These are phyloP conservation scores for Chlamydomonas sp. DNA, from an alignment of 139 green algal genomes.

Conservation along the genomic window DNA sequence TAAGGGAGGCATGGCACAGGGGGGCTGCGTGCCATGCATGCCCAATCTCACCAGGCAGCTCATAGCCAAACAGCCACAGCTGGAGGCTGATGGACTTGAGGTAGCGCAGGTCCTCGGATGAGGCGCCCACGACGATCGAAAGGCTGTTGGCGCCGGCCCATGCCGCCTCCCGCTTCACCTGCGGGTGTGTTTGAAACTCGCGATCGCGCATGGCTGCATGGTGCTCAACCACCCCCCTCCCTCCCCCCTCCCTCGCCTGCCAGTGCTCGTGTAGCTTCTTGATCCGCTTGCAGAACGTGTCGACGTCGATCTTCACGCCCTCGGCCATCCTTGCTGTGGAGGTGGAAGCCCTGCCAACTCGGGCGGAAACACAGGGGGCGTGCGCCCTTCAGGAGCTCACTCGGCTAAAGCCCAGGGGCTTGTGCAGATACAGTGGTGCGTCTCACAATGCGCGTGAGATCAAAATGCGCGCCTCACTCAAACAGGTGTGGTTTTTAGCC, in stretches of 20 bases:
- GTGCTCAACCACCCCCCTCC: too few relatives aligned
- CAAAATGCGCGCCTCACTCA: too few relatives aligned
- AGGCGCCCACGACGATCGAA: slow-evolving; percentile 35
- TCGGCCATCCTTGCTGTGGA: slow-evolving; percentile 22
- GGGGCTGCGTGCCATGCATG: neutral
- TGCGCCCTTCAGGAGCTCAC: too few relatives aligned
- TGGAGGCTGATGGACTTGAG: slow-evolving; percentile 84
- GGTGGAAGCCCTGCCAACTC: too few relatives aligned
- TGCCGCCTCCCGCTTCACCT: slow-evolving; percentile 27
- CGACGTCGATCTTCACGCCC: slow-evolving; percentile 25
- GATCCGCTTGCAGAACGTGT: slow-evolving; percentile 20
- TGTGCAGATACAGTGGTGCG: too few relatives aligned
- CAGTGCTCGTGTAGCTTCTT: slow-evolving; percentile 34
- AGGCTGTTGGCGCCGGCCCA: slow-evolving; percentile 32
- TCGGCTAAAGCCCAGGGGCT: too few relatives aligned
- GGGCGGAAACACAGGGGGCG: too few relatives aligned
- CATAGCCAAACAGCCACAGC: slow-evolving; percentile 91
- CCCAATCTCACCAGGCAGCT: slow-evolving; percentile 65
- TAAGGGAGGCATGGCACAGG: slow-evolving; percentile 2
- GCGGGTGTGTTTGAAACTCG: too few relatives aligned
- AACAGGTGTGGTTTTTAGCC: too few relatives aligned
- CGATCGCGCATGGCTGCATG: neutral
- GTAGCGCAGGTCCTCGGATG: slow-evolving; percentile 76
- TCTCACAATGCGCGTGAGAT: too few relatives aligned
- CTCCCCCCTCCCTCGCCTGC: slow-evolving; percentile 25